Evolutionary conservation across 768 basidiomycete genomes (phyloP).

Genomic region (Cubamyces lactineus): DNA sequence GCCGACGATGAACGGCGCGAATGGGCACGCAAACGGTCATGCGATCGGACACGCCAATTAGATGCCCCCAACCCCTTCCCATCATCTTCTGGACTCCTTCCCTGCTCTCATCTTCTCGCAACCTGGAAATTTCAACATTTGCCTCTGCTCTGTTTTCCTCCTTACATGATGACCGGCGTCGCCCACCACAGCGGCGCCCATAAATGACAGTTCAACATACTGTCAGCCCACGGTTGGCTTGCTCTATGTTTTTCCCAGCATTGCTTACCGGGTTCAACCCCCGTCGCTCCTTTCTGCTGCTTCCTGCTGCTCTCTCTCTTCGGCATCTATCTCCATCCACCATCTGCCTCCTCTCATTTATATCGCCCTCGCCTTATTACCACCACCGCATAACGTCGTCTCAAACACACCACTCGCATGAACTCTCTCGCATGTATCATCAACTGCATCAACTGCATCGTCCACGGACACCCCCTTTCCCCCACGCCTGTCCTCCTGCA

Average conservation of each 20-base stretch:
- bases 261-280: slow-evolving; percentile 81
- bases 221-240: slow-evolving; percentile 33
- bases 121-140: slow-evolving; percentile 28
- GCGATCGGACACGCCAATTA: slow-evolving; percentile 18
- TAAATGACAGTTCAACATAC: slow-evolving; percentile 19
- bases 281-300: slow-evolving; percentile 44
- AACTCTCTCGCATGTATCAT: slow-evolving; percentile 16
- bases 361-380: background rate
- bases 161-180: slow-evolving; percentile 19
- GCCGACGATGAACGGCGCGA: slow-evolving; percentile 45
- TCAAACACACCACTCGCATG: slow-evolving; percentile 1
- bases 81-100: slow-evolving; percentile 14
- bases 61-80: slow-evolving; percentile 16
- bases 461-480: background rate
- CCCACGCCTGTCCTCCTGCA: slow-evolving; percentile 10
- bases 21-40: slow-evolving; percentile 27
- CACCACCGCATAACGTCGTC: background rate
- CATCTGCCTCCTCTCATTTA: background rate
- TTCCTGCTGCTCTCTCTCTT: background rate
- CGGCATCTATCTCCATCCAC: background rate
- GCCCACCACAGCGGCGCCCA: slow-evolving; percentile 9
- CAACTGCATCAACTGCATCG: slow-evolving; percentile 41
- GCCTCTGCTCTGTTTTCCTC: background rate
- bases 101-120: slow-evolving; percentile 3
- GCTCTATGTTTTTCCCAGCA: slow-evolving; percentile 41